A percentile compares a stretch with the other conserved stretches of the same genome.
These are phyloP conservation scores for Tolypocladium endophyticum DNA, from an alignment of 2,329 filamentous ascomycete genomes.

Conservation along the genomic window DNA sequence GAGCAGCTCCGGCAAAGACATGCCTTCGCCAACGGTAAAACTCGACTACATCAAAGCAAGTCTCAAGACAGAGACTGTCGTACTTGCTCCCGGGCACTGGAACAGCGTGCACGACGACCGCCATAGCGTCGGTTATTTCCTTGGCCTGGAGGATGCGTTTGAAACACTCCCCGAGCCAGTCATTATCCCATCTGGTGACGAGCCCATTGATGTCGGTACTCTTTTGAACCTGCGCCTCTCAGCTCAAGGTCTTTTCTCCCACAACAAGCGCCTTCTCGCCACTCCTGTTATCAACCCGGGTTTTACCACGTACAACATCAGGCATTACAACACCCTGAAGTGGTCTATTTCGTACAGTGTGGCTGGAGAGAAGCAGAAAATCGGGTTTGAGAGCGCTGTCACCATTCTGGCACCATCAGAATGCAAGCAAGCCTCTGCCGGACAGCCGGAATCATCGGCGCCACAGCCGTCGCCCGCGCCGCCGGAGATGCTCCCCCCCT, in stretches of 20 bases:
- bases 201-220: constrained; percentile 3
- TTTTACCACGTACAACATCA: constrained; percentile 16
- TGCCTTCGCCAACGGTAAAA: constrained; percentile 5
- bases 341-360: constrained; percentile 7
- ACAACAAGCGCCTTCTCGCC: background rate
- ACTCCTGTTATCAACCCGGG: constrained; percentile 5
- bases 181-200: constrained; percentile 1
- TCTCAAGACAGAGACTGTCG: constrained; percentile 5
- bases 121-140: background rate
- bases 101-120: background rate
- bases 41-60: constrained; percentile 8
- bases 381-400: background rate
- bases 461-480: background rate
- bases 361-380: background rate
- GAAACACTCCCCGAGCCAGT: background rate
- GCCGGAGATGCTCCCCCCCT: background rate
- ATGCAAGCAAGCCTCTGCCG: background rate
- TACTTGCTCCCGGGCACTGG: constrained; percentile 7
- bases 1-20: constrained; percentile 7
- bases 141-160: constrained; percentile 1
- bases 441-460: background rate
- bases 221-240: constrained; percentile 1
- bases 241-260: background rate
- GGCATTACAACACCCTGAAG: constrained; percentile 9
- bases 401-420: background rate